Evolutionary conservation across 2,329 filamentous ascomycete species (phyloP).

Genomic region (Scedosporium minutisporum): DNA sequence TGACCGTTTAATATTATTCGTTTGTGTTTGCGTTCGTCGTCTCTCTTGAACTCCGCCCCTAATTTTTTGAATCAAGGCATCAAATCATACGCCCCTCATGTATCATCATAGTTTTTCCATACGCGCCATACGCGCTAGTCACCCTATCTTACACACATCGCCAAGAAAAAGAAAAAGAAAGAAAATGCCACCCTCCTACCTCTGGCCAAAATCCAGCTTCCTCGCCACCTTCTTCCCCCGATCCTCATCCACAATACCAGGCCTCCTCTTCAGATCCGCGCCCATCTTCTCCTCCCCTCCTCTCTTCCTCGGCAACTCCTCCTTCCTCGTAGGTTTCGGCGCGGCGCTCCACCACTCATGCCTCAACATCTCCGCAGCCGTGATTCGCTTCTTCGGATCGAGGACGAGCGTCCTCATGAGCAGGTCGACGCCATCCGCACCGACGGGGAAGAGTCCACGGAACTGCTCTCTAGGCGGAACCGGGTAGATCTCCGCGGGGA

Average conservation of each 20-base stretch:
- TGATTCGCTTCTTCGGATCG: conserved; percentile 78
- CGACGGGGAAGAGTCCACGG: conserved; percentile 68
- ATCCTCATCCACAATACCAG: conserved; percentile 25
- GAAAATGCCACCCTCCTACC: not conserved
- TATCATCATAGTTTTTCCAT: no score
- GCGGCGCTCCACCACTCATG: conserved; percentile 82
- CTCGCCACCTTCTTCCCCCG: conserved; percentile 68
- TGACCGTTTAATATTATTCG: no score
- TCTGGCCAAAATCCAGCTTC: conserved; percentile 63
- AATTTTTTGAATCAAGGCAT: no score
- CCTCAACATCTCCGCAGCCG: conserved; percentile 64
- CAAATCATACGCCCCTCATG: not conserved
- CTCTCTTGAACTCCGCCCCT: no score
- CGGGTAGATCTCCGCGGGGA: conserved; percentile 49
- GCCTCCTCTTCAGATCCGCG: conserved; percentile 69
- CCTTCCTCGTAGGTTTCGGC: conserved; percentile 72
- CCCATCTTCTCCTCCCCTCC: conserved; percentile 67
- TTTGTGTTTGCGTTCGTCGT: no score
- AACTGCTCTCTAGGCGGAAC: conserved; percentile 63
- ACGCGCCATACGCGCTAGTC: not conserved
- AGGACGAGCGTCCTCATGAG: conserved; percentile 76
- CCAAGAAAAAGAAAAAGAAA: not conserved
- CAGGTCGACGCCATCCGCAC: conserved; percentile 74
- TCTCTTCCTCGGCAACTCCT: conserved; percentile 70
- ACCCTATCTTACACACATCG: not conserved